Conservation (phyloP, 179 eudicot genomes). For the Patellifolia procumbens region DNA sequence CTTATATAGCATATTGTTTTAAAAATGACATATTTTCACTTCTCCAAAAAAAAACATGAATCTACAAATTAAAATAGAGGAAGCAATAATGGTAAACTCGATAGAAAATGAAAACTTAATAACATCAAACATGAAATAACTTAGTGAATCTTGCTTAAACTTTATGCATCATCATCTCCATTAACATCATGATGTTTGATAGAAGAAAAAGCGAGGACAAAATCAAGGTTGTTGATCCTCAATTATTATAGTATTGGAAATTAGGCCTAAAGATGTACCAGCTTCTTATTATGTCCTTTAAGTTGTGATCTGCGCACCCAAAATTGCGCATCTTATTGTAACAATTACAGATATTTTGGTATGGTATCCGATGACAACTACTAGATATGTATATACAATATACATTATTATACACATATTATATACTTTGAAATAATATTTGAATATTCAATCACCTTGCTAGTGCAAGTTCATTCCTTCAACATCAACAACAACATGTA, state of each 20-base stretch:
- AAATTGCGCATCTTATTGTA: background rate
- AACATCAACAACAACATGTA: conserved; percentile 22
- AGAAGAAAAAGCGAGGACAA: conserved; percentile 10
- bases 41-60: no score
- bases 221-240: conserved; percentile 17
- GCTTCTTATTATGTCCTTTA: background rate
- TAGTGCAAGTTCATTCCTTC: background rate
- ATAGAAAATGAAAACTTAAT: background rate
- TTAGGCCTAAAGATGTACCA: no score
- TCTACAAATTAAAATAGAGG: background rate
- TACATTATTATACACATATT: background rate
- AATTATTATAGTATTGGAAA: conserved; percentile 26
- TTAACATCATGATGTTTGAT: conserved; percentile 20
- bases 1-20: no score
- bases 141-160: background rate
- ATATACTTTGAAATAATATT: background rate
- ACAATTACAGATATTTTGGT: background rate
- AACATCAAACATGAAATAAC: background rate
- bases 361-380: conserved; percentile 3
- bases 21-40: no score
- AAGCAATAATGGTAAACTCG: background rate
- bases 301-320: background rate
- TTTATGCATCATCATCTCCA: conserved; percentile 19
- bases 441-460: background rate
- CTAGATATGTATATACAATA: background rate